Base-by-base conservation (phyloP, 139 green algal genomes). In the Raphidocelis subcapitata region DNA sequence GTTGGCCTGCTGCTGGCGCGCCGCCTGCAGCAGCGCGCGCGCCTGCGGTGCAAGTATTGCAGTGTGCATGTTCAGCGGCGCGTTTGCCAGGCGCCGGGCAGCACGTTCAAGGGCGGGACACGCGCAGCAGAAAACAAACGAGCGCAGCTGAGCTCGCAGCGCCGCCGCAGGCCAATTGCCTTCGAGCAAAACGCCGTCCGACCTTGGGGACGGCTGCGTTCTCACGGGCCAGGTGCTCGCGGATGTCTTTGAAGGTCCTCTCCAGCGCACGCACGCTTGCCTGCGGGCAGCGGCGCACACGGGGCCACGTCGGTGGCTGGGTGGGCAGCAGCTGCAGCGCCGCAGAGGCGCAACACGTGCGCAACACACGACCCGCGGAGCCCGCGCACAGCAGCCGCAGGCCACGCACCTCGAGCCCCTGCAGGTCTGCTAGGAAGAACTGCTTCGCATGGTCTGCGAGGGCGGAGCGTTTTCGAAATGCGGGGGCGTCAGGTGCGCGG, bases 11-110 rank as follows among this genome's bases (percentile, higher is more conserved):
- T 90, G 84, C 21, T 77, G 33, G 31, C 62, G 31, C 56, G 72
- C 79, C 18, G 85, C 82, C 14, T 77, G 72, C 21, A 92, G 63
- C 10, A 92, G 41, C 1, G 81, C 83, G 32, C 82, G 63, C 8
- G 81, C 82, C 69, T 84, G 68, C 36, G 29, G 10, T 21, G 21
- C 28, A 49, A 20, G 23, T 20, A 37, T 21, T n/a, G 21, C 0
- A n/a, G n/a, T n/a, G n/a, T n/a, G n/a, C n/a, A n/a, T n/a, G n/a
- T n/a, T n/a, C n/a, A n/a, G n/a, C n/a, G n/a, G n/a, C n/a, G n/a
- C n/a, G n/a, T n/a, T n/a, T n/a, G n/a, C n/a, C n/a, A n/a, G n/a
- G n/a, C n/a, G n/a, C n/a, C n/a, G n/a, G n/a, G n/a, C n/a, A n/a
- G n/a, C n/a, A n/a, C n/a, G n/a, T n/a, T n/a, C n/a, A n/a, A n/a